Conservation (phyloP, 139 green algal species). For the Chlorella sp. region DNA sequence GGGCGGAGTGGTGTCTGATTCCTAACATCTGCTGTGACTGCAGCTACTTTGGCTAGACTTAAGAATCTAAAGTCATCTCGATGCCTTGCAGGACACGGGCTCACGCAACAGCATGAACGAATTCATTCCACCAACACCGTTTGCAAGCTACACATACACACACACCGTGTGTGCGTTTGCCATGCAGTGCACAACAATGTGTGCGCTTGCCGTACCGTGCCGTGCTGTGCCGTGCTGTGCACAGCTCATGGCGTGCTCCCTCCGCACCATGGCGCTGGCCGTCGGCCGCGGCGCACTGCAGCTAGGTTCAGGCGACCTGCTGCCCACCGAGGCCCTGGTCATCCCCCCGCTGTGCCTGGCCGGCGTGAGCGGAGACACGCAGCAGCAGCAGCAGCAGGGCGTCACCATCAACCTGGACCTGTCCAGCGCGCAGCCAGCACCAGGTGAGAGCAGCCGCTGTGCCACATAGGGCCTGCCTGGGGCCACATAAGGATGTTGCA, state of each 20-base stretch:
- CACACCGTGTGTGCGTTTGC: background rate
- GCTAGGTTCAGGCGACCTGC: constrained; percentile 52
- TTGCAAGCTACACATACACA: background rate
- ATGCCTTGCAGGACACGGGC: no score
- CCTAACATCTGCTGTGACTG: background rate
- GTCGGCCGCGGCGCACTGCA: constrained; percentile 75
- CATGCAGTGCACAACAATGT: background rate
- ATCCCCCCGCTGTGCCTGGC: constrained; percentile 70
- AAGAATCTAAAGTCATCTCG: no score
- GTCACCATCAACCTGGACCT: constrained; percentile 73
- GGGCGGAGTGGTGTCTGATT: background rate
- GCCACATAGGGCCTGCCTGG: background rate
- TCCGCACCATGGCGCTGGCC: constrained; percentile 72
- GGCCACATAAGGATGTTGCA: background rate
- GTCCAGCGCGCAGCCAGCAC: constrained; percentile 31
- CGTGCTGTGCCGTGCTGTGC: background rate
- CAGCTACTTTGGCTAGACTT: no score
- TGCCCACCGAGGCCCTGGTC: constrained; percentile 73
- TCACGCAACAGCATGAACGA: no score
- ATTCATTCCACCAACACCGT: background rate
- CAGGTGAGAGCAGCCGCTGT: constrained; percentile 14
- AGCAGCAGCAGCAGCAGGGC: constrained; percentile 35
- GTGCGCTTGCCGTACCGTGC: background rate
- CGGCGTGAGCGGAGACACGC: constrained; percentile 44
- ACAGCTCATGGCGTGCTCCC: constrained; percentile 58